phyloP scores from a whole-genome alignment of 371 early-diverging fungal genomes.

The Choanephora cucurbitarum region DNA sequence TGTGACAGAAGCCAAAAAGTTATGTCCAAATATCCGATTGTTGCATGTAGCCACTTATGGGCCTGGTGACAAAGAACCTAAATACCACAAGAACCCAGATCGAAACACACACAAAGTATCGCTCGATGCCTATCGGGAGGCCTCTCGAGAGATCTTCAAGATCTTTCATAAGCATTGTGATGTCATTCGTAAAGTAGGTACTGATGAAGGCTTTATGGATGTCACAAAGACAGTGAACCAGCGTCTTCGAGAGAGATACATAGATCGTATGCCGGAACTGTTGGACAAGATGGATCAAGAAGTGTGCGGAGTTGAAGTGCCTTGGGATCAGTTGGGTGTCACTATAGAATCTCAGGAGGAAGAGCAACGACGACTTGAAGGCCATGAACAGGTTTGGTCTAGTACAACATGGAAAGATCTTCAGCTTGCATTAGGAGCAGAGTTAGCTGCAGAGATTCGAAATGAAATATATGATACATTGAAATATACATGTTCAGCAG shows the following conservation, averaged over 20 bases:
- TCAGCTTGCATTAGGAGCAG: conserved; percentile 75
- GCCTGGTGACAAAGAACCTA: conserved; percentile 60
- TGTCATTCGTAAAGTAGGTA: conserved; percentile 66
- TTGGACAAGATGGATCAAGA: conserved; percentile 30
- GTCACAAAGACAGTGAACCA: conserved; percentile 70
- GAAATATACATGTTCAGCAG: conserved; percentile 83
- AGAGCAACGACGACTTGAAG: conserved; percentile 10
- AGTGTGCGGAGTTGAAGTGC: conserved; percentile 26
- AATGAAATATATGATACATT: conserved; percentile 67
- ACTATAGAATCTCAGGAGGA: conserved; percentile 27
- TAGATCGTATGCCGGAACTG: conserved; percentile 34
- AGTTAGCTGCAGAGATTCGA: conserved; percentile 69
- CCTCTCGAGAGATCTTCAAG: conserved; percentile 70
- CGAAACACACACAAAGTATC: conserved; percentile 87
- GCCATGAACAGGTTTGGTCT: conserved; percentile 20
- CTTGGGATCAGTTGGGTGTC: conserved; percentile 39
- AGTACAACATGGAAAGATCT: conserved; percentile 63
- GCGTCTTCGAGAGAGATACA: conserved; percentile 51
- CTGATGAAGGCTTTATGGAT: conserved; percentile 92
- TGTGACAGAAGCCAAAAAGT: conserved; percentile 58
- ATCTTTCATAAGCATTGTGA: conserved; percentile 59
- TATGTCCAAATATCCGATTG: conserved; percentile 74
- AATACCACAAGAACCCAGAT: conserved; percentile 72
- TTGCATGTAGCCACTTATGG: conserved; percentile 89
- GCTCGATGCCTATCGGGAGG: conserved; percentile 79